phyloP scores from a whole-genome alignment of 2,329 filamentous ascomycete genomes.

The Aspergillus tanneri region DNA sequence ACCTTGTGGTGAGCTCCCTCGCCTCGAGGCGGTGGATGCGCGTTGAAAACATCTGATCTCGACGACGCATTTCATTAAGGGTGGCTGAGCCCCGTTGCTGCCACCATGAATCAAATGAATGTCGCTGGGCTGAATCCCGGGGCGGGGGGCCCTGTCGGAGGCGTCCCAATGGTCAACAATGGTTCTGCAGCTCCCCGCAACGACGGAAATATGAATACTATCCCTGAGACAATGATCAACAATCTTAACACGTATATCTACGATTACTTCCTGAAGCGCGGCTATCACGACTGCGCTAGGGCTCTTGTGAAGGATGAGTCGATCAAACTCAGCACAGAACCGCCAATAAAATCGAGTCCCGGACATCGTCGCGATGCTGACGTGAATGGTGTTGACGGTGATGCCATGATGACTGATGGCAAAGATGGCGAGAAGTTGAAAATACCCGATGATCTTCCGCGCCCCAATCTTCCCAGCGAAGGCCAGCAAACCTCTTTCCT shows the following conservation, averaged over 20 bases:
- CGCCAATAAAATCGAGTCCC: slow-evolving; percentile 66
- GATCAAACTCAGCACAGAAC: slow-evolving; percentile 56
- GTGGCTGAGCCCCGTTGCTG: slow-evolving; percentile 36
- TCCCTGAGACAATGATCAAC: slow-evolving; percentile 39
- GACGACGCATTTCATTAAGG: slow-evolving; percentile 35
- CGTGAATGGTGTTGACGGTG: slow-evolving; percentile 69
- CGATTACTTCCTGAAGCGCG: slow-evolving; percentile 77
- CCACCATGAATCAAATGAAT: slow-evolving; percentile 57
- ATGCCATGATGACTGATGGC: slow-evolving; percentile 77
- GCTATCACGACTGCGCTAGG: slow-evolving; percentile 80
- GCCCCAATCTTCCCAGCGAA: slow-evolving; percentile 56
- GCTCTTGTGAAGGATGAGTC: slow-evolving; percentile 65
- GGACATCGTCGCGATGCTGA: slow-evolving; percentile 66
- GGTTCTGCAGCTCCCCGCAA: slow-evolving; percentile 46
- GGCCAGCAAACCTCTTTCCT: slow-evolving; percentile 74
- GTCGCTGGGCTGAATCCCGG: slow-evolving; percentile 58
- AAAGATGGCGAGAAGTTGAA: slow-evolving; percentile 76
- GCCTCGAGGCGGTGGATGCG: slow-evolving; percentile 35
- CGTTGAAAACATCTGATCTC: slow-evolving; percentile 21
- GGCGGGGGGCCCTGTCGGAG: slow-evolving; percentile 56
- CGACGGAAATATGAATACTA: slow-evolving; percentile 39
- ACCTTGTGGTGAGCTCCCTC: slow-evolving; percentile 22
- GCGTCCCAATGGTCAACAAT: slow-evolving; percentile 57
- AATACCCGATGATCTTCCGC: slow-evolving; percentile 75
- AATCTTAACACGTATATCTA: slow-evolving; percentile 66